Base-by-base conservation (phyloP, 192 early-diverging fungal species). In the Coemansia furcata region DNA sequence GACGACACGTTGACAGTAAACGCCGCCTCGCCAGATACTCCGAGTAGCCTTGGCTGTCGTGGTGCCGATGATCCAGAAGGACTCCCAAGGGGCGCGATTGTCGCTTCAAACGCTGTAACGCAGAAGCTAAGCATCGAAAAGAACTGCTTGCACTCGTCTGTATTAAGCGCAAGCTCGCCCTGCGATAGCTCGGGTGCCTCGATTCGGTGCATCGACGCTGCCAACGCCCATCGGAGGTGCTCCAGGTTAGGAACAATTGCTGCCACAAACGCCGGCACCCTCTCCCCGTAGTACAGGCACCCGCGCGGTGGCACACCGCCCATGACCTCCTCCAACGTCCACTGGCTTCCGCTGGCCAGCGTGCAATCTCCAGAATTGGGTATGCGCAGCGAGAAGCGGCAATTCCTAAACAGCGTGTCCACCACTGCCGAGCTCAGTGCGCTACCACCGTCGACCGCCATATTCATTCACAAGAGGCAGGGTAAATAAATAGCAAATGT, bases 181-280 rank as follows among this genome's bases (percentile, higher is more conserved):
- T 33, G 40, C 12, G 72, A 29, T 37, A 74, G 60, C 29, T 63
- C 39, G 6, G 40, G 46, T 1, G 61, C 69, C 4, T 69, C 65
- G 14, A 59, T 68, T 14, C 77, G 65, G 40, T 38, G 57, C 72
- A 80, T 80, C 44, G 63, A 33, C 6, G 69, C 40, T 26, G 77
- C 77, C 21, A 80, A 54, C 19, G 69, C 50, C 62, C 69, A 61
- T 12, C 77, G 72, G 39, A 74, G 49, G 35, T 74, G 73, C 64
- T 80, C 77, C 23, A 71, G 62, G 61, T 80, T 80, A 32, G 78
- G 67, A 67, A 80, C 55, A 4, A 67, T 54, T 12, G 69, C 69
- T 6, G 74, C 63, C 10, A 80, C 36, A 61, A 72, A 75, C 17
- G 73, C 78, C 7, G 57, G 55, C 1, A 63, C 69, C 14, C 36